Percentiles rank a stretch among this genome's conserved stretches.
Conservation (phyloP, 2,329 filamentous ascomycete genomes). For the Lizonia empirigonia region DNA sequence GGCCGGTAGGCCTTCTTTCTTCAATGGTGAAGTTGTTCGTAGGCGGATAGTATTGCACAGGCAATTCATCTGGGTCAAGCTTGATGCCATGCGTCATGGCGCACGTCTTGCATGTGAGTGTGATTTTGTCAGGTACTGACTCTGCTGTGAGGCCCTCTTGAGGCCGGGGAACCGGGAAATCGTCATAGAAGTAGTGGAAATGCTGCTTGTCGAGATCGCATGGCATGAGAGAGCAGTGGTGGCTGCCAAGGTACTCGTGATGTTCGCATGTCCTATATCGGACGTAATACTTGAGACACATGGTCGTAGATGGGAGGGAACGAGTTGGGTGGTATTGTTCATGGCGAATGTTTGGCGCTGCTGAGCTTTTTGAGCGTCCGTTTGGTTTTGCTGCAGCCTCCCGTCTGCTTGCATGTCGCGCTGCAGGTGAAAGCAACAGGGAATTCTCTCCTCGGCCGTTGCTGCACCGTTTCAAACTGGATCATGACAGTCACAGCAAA, state of each 20-base stretch:
- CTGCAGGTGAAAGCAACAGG: constrained; percentile 4
- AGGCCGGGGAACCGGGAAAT: constrained; percentile 1
- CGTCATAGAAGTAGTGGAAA: constrained; percentile 5
- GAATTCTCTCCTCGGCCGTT: not conserved
- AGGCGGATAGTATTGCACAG: constrained; percentile 10
- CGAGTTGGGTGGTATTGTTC: too few species aligned
- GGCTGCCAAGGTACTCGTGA: constrained; percentile 11
- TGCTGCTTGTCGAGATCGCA: constrained; percentile 7
- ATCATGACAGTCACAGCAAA: not conserved
- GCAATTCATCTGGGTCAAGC: constrained; percentile 11
- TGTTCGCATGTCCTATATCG: not conserved
- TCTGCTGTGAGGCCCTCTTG: not conserved
- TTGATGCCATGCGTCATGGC: not conserved
- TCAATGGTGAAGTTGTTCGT: constrained; percentile 4
- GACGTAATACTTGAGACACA: constrained; percentile 15
- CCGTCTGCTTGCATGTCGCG: not conserved
- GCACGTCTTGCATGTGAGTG: constrained; percentile 6
- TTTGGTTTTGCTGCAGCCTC: constrained; percentile 6
- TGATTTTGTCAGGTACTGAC: not conserved
- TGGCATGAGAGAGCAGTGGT: constrained; percentile 3
- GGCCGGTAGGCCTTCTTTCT: not conserved
- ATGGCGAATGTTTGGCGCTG: not conserved
- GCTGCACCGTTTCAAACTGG: not conserved
- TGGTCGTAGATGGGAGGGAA: not conserved
- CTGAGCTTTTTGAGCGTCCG: not conserved